Conservation (phyloP, 345 rosid genomes). For the Murraya paniculata region DNA sequence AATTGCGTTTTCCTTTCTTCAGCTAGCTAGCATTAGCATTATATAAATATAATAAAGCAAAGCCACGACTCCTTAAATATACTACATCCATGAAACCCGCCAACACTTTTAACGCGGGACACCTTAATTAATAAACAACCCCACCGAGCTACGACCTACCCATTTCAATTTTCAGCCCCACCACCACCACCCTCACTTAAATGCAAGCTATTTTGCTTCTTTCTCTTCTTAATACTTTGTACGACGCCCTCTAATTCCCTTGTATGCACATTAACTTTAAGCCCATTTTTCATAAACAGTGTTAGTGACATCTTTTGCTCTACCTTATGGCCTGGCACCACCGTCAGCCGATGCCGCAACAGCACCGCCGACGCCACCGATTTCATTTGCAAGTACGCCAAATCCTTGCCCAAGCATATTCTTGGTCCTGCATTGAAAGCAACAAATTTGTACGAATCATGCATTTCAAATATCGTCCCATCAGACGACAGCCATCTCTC, state of each 20-base stretch:
- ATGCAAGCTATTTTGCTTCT: slow-evolving; percentile 12
- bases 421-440: slow-evolving; percentile 97
- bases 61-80: slow-evolving; percentile 14
- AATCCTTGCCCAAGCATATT: slow-evolving; percentile 75
- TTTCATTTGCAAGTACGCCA: slow-evolving; percentile 93
- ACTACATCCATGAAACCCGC: slow-evolving; percentile 7
- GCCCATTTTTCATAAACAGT: slow-evolving; percentile 85
- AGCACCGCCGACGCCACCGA: slow-evolving; percentile 78
- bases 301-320: slow-evolving; percentile 99
- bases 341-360: slow-evolving; percentile 62
- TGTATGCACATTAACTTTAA: slow-evolving; percentile 53
- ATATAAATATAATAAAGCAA: neutral
- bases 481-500: slow-evolving; percentile 80
- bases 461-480: slow-evolving; percentile 48
- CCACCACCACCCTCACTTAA: slow-evolving; percentile 5
- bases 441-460: slow-evolving; percentile 74
- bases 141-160: no score
- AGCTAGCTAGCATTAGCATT: no score
- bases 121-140: slow-evolving; percentile 11
- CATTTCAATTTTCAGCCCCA: neutral
- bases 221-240: slow-evolving; percentile 30
- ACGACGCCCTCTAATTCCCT: slow-evolving; percentile 52
- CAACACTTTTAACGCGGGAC: slow-evolving; percentile 21
- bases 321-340: slow-evolving; percentile 70
- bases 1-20: neutral